Conservation (phyloP, 2,329 filamentous ascomycete species). For the Xylaria sp. region DNA sequence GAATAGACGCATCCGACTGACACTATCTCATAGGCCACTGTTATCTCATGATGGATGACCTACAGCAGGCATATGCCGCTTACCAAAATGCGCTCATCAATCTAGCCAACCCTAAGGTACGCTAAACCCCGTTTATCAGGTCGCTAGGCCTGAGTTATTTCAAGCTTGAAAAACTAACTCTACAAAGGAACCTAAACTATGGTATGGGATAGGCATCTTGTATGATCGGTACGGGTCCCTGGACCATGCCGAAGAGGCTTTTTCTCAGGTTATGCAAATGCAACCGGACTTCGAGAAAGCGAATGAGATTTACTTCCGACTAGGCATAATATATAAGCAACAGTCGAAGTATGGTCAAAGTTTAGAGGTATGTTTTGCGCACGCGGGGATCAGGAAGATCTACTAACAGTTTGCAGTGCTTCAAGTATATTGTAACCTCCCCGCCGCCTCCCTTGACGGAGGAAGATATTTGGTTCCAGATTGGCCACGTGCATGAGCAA, state of each 20-base stretch:
- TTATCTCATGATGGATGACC: slow-evolving; percentile 97
- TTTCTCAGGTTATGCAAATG: slow-evolving; percentile 99
- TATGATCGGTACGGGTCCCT: slow-evolving; percentile 96
- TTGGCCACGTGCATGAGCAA: slow-evolving; percentile 97
- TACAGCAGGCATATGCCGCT: slow-evolving; percentile 94
- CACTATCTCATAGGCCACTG: slow-evolving; percentile 75
- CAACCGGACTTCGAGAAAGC: slow-evolving; percentile 97
- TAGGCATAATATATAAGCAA: slow-evolving; percentile 99
- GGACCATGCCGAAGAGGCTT: slow-evolving; percentile 96
- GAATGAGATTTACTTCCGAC: slow-evolving; percentile 97
- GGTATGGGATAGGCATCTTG: slow-evolving; percentile 98
- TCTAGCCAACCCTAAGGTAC: slow-evolving; percentile 87
- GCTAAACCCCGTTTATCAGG: slow-evolving; percentile 28
- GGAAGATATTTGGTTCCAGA: slow-evolving; percentile 99
- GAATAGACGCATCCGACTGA: slow-evolving; percentile 7
- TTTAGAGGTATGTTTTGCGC: slow-evolving; percentile 71
- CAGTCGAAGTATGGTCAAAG: slow-evolving; percentile 93
- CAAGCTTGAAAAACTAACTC: slow-evolving; percentile 23
- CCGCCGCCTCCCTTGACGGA: slow-evolving; percentile 91
- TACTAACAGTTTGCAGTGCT: slow-evolving; percentile 68
- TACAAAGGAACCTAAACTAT: slow-evolving; percentile 86
- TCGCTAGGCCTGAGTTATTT: not conserved
- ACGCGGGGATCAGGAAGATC: slow-evolving; percentile 9
- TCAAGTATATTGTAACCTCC: slow-evolving; percentile 95
- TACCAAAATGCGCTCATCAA: slow-evolving; percentile 97